Evolutionary conservation across 345 rosid species (phyloP), one percentile per base, ranked within the genome.

Genomic region (Boechera divaricarpa): DNA sequence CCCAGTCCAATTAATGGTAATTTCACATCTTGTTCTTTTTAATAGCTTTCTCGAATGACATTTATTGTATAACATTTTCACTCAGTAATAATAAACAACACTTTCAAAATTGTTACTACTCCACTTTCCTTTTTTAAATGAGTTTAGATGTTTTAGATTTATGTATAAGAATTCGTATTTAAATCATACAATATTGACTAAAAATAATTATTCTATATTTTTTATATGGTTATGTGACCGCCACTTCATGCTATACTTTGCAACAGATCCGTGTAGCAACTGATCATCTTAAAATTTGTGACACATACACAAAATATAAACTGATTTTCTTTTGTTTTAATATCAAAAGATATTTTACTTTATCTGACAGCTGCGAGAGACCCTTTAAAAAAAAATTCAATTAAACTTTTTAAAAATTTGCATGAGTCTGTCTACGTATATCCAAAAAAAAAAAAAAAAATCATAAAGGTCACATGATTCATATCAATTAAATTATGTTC

Each of bases 191-290:
- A 1, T 21, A 21, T 21, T 21, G 24, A 21, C 24, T 21, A 21
- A 21, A 28, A 28, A 28, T 28, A 28, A 28, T 28, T 28, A 2
- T 32, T 10, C 38, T 6, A 6, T 12, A 18, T 8, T 44, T 15
- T 16, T 26, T 26, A 54, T 12, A 42, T 63, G 47, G 47, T 53
- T 42, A 64, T 54, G 71, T 63, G 71, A 44, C 70, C 63, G 48
- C 70, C 28, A 52, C 70, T 63, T 73, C 31, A 53, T 16, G 21
- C 55, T 9, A 35, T 21, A 41, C 54, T 65, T 63, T 53, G 7
- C 21, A 8, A 59, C 61, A 75, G 61, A 67, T 67, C 73, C 73
- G 79, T 67, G 79, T 67, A 13, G 44, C 33, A 75, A 58, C 64
- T 58, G 68, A 49, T 57, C n/a, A 75, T 58, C 73, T 57, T 48